Base-by-base conservation (phyloP, 768 basidiomycete genomes). In the Lentinula lateritia region DNA sequence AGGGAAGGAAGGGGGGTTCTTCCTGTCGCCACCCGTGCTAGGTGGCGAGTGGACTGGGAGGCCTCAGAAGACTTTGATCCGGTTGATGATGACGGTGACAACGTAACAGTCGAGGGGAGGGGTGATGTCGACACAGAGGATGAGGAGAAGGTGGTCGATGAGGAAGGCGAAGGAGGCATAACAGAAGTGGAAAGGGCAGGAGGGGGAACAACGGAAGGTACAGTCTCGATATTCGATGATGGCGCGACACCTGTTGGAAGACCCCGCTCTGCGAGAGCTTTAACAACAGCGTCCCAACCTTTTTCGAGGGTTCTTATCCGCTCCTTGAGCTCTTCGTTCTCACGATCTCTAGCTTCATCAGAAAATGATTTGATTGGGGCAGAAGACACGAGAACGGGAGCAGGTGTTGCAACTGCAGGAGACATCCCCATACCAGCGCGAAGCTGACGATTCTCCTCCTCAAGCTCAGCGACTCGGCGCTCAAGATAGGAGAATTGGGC, bases 1-100 rank as follows among this genome's bases (percentile, higher is more conserved):
- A 87, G 90, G 92, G 92, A 80, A 80, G 81, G 76, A 69, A 81
- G 70, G 73, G 75, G 75, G 76, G 75, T 67, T 75, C 71, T 75
- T 72, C 76, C 81, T 79, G 82, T 87, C 92, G 84, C 92, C 92
- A 94, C 89, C 92, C 92, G 92, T 94, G 92, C 92, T 89, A 90
- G 88, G 88, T 94, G 92, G 92, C 92, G 86, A 94, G 92, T 90
- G 87, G 89, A 75, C 72, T 87, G 80, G 72, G 73, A 72, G 63
- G 75, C 73, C 57, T 68, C 64, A 61, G 64, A 66, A 72, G 69
- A 71, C 72, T 67, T 64, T 71, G 71, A 63, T 63, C 63, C 64
- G 63, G 69, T 52, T 62, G 69, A 65, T 62, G 66, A 50, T 52
- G 70, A 60, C 41, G 64, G 66, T 6, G 65, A 58, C 32, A 48